Evolutionary conservation across 1,284 basidiomycete species (phyloP).

Genomic region (Sparassis latifolia): DNA sequence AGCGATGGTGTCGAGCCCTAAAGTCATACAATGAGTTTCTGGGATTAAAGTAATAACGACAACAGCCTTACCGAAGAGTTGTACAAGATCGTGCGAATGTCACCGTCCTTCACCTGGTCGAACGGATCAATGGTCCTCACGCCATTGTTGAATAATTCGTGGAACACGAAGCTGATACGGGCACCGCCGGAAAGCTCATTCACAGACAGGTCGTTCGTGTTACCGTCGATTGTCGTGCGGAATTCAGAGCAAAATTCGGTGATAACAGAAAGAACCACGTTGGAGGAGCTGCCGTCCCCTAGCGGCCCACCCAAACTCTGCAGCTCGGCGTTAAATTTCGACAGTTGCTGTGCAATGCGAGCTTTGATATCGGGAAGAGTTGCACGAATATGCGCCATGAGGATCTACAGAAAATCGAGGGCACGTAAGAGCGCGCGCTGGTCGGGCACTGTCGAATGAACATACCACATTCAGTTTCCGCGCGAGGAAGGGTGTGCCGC

Average conservation of each 20-base stretch:
- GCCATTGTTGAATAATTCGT: conserved; percentile 96
- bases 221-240: conserved; percentile 94
- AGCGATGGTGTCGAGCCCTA: conserved; percentile 93
- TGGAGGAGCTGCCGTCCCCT: conserved; percentile 82
- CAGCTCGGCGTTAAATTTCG: conserved; percentile 85
- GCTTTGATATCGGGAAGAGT: conserved; percentile 97
- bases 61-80: conserved; percentile 78
- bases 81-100: conserved; percentile 93
- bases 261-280: conserved; percentile 90
- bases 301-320: conserved; percentile 80
- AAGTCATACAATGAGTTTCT: conserved; percentile 3
- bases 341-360: conserved; percentile 81
- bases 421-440: neutral
- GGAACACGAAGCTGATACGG: conserved; percentile 96
- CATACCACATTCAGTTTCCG: conserved; percentile 90
- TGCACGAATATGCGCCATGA: conserved; percentile 97
- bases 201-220: conserved; percentile 89
- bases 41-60: neutral
- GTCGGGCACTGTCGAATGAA: neutral
- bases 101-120: conserved; percentile 97
- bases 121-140: conserved; percentile 96
- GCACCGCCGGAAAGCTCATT: conserved; percentile 97
- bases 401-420: conserved; percentile 50
- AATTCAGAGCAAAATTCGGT: conserved; percentile 98
- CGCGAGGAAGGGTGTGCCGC: conserved; percentile 96